Evolutionary conservation across 2,329 filamentous ascomycete species (phyloP), one percentile per base, ranked within the genome.

Genomic region (Monosporascus sp.): DNA sequence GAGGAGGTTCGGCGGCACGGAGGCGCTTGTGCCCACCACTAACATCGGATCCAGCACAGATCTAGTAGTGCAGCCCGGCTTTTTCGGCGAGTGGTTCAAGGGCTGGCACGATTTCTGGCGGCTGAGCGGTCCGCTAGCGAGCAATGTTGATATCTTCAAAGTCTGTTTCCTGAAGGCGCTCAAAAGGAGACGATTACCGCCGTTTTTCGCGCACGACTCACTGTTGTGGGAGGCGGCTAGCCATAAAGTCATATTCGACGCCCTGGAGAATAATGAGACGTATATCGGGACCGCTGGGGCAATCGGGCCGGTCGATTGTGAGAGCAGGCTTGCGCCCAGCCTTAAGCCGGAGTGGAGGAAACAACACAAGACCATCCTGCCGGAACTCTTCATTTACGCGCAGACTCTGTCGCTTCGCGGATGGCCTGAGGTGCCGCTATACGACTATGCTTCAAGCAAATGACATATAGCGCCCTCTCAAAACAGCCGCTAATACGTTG

Each of bases 61-160:
- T n/a, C 43, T 24, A 17, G 27, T 47, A 27, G 43, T 51, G 1
- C 50, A 51, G 43, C 50, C 41, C 11, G n/a, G 41, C 31, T 51
- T 51, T 41, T 47, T 27, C 14, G 43, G 50, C 27, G 38, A 45
- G 38, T 22, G n/a, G 16, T 38, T 40, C 3, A 31, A 20, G 9
- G 38, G 44, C 27, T 22, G 6, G 6, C 19, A 37, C 17, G 50
- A 47, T 19, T 6, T 43, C 9, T 51, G 50, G 43, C 17, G 50
- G 20, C 50, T 51, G 26, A 37, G 20, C 37, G 50, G 44, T 16
- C 43, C 43, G 7, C 43, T 48, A 11, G 50, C 50, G 43, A 52
- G 50, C 27, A 52, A 52, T 24, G 19, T 52, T 19, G 50, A 52
- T 16, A 6, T 52, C 17, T 52, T 48, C 50, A 52, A 41, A 26